phyloP scores from a whole-genome alignment of 495 filamentous ascomycete genomes.

The Massariosphaeria phaeospora region DNA sequence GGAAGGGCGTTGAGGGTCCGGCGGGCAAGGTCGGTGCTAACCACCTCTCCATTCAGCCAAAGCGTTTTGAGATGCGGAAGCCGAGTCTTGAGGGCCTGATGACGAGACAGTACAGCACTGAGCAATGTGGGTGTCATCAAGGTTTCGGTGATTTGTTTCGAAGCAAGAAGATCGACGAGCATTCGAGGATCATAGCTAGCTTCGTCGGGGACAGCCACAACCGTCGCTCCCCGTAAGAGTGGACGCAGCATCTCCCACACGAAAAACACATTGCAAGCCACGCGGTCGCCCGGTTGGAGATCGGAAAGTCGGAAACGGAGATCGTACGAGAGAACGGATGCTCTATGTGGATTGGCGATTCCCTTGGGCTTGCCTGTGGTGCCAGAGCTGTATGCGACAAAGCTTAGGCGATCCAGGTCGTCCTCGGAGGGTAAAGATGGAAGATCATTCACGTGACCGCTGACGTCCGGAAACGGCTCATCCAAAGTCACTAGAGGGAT shows the following conservation, averaged over 20 bases:
- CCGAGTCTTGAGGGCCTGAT: constrained; percentile 52
- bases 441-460: constrained; percentile 41
- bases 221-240: constrained; percentile 62
- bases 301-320: constrained; percentile 59
- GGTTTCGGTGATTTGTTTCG: constrained; percentile 59
- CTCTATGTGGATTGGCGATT: constrained; percentile 63
- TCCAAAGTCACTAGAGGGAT: constrained; percentile 50
- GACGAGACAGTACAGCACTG: constrained; percentile 57
- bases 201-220: constrained; percentile 61
- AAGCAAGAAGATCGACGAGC: constrained; percentile 58
- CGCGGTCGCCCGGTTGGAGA: constrained; percentile 57
- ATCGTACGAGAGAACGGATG: constrained; percentile 61
- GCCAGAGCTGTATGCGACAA: constrained; percentile 59
- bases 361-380: constrained; percentile 67
- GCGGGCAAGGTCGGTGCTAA: constrained; percentile 61
- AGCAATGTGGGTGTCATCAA: constrained; percentile 70
- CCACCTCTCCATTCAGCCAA: constrained; percentile 69
- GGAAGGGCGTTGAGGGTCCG: constrained; percentile 57
- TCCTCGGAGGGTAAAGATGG: constrained; percentile 49
- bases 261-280: constrained; percentile 72
- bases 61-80: constrained; percentile 56
- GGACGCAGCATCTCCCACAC: constrained; percentile 70
- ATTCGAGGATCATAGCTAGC: constrained; percentile 62
- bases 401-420: constrained; percentile 61
- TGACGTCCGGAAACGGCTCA: constrained; percentile 29